Conservation (phyloP, 352 stramenopile species). For the Globisporangium paddicum region DNA sequence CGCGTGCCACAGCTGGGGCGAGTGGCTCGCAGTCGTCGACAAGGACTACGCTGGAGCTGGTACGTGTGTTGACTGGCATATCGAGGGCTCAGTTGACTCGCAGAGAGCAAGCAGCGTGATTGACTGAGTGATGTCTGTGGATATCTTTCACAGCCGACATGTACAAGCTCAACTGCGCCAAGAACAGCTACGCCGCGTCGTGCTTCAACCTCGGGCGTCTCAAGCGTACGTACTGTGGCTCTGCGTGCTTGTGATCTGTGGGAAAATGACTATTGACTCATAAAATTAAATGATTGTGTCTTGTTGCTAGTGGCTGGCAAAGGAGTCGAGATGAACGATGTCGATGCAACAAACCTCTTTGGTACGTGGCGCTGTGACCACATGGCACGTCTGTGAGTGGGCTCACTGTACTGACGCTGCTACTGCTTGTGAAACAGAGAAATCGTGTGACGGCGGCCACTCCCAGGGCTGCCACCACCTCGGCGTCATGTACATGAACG, state of each 20-base stretch:
- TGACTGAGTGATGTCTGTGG: not conserved
- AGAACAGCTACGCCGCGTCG: slow-evolving; percentile 75
- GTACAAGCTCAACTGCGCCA: slow-evolving; percentile 82
- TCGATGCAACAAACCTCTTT: slow-evolving; percentile 64
- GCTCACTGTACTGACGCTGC: not conserved
- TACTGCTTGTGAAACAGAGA: slow-evolving; percentile 33
- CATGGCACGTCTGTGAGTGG: not conserved
- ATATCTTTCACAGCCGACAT: slow-evolving; percentile 37
- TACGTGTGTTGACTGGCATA: slow-evolving; percentile 15
- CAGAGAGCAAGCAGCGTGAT: not conserved
- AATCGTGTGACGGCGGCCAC: slow-evolving; percentile 67
- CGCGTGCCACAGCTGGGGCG: slow-evolving; percentile 83
- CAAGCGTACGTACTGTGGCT: slow-evolving; percentile 39
- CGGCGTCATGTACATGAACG: slow-evolving; percentile 77
- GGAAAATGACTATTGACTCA: not conserved
- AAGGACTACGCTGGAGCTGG: slow-evolving; percentile 80
- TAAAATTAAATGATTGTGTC: too few relatives aligned
- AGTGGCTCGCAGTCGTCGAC: slow-evolving; percentile 84
- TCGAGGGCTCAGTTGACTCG: not conserved
- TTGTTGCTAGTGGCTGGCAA: slow-evolving; percentile 65
- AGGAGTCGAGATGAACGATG: slow-evolving; percentile 63
- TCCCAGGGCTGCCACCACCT: slow-evolving; percentile 80
- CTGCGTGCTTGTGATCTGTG: not conserved
- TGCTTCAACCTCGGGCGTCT: slow-evolving; percentile 86
- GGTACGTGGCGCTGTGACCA: slow-evolving; percentile 22